These are phyloP conservation scores for Fraxinus quadrangulata DNA, from an alignment of 257 asterid species.

Conservation along the genomic window DNA sequence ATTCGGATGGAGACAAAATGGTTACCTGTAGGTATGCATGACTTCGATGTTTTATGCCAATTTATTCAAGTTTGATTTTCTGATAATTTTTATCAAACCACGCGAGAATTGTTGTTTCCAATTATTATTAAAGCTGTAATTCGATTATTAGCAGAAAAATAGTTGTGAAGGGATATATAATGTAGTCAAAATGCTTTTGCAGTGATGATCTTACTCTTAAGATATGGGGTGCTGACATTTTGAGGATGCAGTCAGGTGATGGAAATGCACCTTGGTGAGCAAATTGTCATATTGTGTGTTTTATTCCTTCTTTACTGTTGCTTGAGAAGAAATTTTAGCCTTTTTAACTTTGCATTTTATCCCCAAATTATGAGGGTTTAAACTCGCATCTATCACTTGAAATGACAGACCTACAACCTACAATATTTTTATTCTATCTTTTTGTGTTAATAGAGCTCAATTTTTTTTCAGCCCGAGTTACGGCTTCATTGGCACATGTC, in stretches of 20 bases:
- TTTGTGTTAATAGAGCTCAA: too few species aligned
- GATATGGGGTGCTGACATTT: slow-evolving; percentile 69
- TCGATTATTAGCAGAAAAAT: background rate
- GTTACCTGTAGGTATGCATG: slow-evolving; percentile 81
- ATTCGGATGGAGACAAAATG: slow-evolving; percentile 77
- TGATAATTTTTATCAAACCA: too few species aligned
- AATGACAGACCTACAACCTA: too few species aligned
- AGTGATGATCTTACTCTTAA: slow-evolving; percentile 90
- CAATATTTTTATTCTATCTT: too few species aligned
- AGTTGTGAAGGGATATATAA: background rate
- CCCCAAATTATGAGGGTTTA: slow-evolving; percentile 6
- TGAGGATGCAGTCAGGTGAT: slow-evolving; percentile 50
- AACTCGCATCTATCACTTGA: background rate
- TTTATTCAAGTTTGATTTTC: background rate
- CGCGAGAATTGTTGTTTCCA: background rate
- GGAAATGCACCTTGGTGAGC: slow-evolving; percentile 72
- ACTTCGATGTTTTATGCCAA: slow-evolving; percentile 9
- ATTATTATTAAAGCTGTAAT: slow-evolving; percentile 2
- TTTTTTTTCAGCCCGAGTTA: background rate
- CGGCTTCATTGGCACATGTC: background rate
- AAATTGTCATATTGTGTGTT: slow-evolving; percentile 18
- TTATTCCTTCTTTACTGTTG: slow-evolving; percentile 1
- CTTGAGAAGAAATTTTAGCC: slow-evolving; percentile 1
- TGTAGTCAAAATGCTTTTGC: slow-evolving; percentile 32
- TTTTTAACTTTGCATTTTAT: slow-evolving; percentile 12